Conservation (phyloP, 2,329 filamentous ascomycete species). For the Fusarium paranaense region DNA sequence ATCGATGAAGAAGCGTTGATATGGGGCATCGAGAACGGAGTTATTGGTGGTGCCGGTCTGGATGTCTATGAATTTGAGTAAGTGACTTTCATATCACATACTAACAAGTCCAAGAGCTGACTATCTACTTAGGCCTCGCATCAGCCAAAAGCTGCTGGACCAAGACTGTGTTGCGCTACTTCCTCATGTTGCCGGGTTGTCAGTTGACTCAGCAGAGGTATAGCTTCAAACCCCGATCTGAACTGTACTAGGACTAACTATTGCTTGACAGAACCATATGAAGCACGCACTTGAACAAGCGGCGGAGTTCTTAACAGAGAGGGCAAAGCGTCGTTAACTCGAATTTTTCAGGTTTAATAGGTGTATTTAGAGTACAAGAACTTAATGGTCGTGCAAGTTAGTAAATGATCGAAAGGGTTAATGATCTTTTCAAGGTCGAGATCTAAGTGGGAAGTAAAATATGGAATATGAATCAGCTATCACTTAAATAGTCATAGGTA, state of each 20-base stretch:
- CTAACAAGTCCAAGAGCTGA: background rate
- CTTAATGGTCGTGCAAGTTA: background rate
- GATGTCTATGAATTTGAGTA: background rate
- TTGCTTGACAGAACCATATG: background rate
- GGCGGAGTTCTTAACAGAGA: background rate
- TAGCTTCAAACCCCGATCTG: background rate
- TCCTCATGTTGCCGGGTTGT: background rate
- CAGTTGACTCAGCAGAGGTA: background rate
- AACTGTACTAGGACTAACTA: background rate
- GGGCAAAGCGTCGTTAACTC: background rate
- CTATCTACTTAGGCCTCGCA: background rate
- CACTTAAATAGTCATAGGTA: background rate
- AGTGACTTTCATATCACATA: background rate
- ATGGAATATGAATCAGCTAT: background rate
- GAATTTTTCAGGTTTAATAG: background rate
- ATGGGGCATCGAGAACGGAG: background rate
- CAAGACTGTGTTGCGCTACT: background rate
- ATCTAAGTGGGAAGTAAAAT: background rate
- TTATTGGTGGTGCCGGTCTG: background rate
- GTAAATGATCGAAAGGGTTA: background rate
- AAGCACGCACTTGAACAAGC: background rate
- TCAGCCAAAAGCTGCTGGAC: background rate
- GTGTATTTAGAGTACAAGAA: background rate
- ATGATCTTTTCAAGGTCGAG: background rate
- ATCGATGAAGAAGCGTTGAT: background rate